Evolutionary conservation across 331 rosid genomes (phyloP), one percentile per base, ranked within the genome.

Genomic region (Quercus lobata): DNA sequence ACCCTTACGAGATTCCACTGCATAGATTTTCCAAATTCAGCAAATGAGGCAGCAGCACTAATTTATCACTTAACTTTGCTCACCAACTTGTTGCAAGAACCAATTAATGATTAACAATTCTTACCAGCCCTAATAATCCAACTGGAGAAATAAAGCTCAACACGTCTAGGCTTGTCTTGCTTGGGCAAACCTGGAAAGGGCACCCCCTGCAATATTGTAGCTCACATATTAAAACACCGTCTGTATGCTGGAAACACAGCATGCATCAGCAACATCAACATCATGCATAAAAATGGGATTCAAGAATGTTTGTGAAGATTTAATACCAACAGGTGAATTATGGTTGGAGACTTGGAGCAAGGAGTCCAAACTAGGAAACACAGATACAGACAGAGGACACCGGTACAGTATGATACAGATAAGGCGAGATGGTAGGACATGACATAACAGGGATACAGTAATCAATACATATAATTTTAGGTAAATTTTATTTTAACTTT

Each of bases 121-220:
- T 82, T 87, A 96, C 99, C 99, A 56, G 98, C 90, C 84, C 86
- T 90, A 84, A 96, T 89, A 69, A 87, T 84, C 99, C 99, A 96
- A 88, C 99, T 87, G 72, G 99, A 96, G 82, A 93, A 96, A 80
- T 87, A 96, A 9, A 62, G 92, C 29, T 93, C 97, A 12, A 96
- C 99, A 12, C 98, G 97, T 83, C 99, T 88, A 71, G 99, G 99
- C 85, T 93, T 96, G 89, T 93, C 98, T 35, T 90, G 91, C 86
- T 90, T 90, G 62, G 96, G 99, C 81, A 96, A 83, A 72, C 86
- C 87, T 76, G 97, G 88, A 91, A 89, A 86, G 46, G 93, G 91
- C 74, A 93, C 92, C 72, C 92, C 92, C 99, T 96, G 84, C 83
- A 83, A 83, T 29, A 82, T 78, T 79, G 84, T 56, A 89, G 78